phyloP scores from a whole-genome alignment of 345 rosid genomes.

The Brassica incana region DNA sequence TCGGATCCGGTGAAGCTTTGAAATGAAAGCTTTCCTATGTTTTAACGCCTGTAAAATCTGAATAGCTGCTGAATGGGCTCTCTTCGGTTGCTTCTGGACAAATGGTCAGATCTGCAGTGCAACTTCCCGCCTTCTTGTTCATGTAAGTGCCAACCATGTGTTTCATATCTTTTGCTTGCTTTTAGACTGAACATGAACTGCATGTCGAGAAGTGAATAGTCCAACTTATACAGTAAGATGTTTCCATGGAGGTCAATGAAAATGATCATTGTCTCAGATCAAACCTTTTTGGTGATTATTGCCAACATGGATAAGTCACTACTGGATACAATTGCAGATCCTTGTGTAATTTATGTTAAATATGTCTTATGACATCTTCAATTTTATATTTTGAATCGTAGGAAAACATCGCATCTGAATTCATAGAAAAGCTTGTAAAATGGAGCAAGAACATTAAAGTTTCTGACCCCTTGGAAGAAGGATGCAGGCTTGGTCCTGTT shows the following conservation, averaged over 20 bases:
- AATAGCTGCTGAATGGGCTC: conserved; percentile 86
- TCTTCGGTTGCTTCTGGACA: conserved; percentile 95
- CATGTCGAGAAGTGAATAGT: conserved; percentile 1
- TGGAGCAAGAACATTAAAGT: conserved; percentile 79
- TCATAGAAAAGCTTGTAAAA: conserved; percentile 63
- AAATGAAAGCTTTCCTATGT: conserved; percentile 6
- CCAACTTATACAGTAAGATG: neutral
- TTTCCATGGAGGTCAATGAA: neutral
- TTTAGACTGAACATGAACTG: neutral
- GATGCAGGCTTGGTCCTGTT: conserved; percentile 91
- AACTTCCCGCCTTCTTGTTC: conserved; percentile 92
- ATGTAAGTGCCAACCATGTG: conserved; percentile 50
- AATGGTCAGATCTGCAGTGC: conserved; percentile 99
- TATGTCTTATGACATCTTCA: conserved; percentile 2
- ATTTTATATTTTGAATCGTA: conserved; percentile 23
- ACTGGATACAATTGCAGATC: neutral
- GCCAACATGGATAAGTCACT: neutral
- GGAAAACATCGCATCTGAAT: conserved; percentile 79
- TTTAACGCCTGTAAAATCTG: conserved; percentile 14
- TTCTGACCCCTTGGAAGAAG: conserved; percentile 85
- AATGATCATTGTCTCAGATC: neutral
- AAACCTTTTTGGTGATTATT: neutral
- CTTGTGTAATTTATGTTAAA: conserved; percentile 1
- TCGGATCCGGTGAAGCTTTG: neutral
- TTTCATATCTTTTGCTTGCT: conserved; percentile 12